Percentiles rank a stretch among this genome's conserved stretches.
Evolutionary conservation across 768 basidiomycete genomes (phyloP).

Genomic region (Coprinopsis marcescibilis): DNA sequence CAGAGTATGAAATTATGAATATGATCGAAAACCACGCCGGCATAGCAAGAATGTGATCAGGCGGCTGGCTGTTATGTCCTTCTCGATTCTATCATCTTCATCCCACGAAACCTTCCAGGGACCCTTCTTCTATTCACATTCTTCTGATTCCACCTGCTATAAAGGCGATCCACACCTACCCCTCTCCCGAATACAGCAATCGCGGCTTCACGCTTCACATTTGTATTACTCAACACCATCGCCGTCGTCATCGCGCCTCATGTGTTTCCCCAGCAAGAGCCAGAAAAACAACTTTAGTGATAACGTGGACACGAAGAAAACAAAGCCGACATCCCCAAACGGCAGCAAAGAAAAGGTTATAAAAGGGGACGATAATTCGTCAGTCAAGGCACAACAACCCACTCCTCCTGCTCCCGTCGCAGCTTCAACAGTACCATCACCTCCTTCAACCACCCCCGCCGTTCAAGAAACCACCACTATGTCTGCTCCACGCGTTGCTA

Average conservation of each 20-base stretch:
- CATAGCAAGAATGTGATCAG: not conserved
- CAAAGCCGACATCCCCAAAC: slow-evolving; percentile 12
- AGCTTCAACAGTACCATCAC: slow-evolving; percentile 5
- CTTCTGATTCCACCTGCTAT: not conserved
- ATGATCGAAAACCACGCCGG: slow-evolving; percentile 4
- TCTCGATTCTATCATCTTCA: not conserved
- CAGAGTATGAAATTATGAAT: not conserved
- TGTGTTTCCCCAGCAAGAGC: slow-evolving; percentile 30
- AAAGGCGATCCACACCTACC: not conserved
- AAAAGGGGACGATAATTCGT: slow-evolving; percentile 19
- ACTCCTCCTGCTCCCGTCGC: slow-evolving; percentile 6
- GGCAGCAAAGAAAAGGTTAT: slow-evolving; percentile 19
- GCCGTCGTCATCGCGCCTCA: slow-evolving; percentile 10
- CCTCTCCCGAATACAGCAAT: not conserved
- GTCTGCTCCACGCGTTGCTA: slow-evolving; percentile 55
- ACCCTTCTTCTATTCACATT: not conserved
- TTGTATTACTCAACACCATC: not conserved
- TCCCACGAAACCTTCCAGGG: not conserved
- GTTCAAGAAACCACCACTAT: slow-evolving; percentile 18
- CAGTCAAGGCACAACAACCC: slow-evolving; percentile 1
- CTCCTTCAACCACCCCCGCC: slow-evolving; percentile 1
- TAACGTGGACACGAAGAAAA: slow-evolving; percentile 15
- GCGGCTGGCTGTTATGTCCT: not conserved
- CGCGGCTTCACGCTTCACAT: not conserved
- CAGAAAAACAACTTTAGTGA: slow-evolving; percentile 28